Base-by-base conservation (phyloP, 139 green algal species). In the Nannochloris sp. region DNA sequence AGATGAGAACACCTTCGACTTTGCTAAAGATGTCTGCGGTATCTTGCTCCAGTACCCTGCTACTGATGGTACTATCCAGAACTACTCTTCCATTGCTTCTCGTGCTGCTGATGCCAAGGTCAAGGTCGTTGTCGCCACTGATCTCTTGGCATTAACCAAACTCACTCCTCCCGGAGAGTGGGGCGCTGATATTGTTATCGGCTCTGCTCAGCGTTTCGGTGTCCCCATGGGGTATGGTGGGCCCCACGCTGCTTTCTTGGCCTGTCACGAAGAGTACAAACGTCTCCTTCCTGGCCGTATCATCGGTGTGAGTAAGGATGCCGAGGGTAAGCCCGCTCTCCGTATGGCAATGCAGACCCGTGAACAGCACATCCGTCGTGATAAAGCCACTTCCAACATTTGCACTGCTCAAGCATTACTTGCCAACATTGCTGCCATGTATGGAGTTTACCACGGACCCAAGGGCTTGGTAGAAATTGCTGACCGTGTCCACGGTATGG, bases 361-460 rank as follows among this genome's bases (percentile, higher is more conserved):
- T 23, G 94, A 99, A 87, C 94, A 99, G 85, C 94, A 99, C 86
- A 99, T 99, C 78, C 80, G 94, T 59, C 83, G 94, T n/a, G 94
- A 99, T 84, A 99, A 99, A 85, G 94, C 94, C 36, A 99, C 94
- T 47, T 95, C 83, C 75, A 99, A 99, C 88, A 99, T 99, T 77
- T 99, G 94, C 81, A 99, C 94, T 3, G 94, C 94, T 25, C 81
- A 91, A 84, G 94, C 94, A 14, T 85, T 99, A 47, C 81, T 99
- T 61, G 94, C 94, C 59, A 99, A 99, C 85, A 98, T 99, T 53
- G 81, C 94, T 3, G 83, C 90, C 31, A 90, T 97, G 85, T 98
- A 97, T 73, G 94, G 72, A 2, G 87, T 98, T 35, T 99, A 99
- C 79, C 94, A 99, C 75, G 94, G 94, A 27, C 94, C 94, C 10